These are phyloP conservation scores for Neopestalotiopsis sp. DNA, from an alignment of 2,329 filamentous ascomycete species.

Conservation along the genomic window DNA sequence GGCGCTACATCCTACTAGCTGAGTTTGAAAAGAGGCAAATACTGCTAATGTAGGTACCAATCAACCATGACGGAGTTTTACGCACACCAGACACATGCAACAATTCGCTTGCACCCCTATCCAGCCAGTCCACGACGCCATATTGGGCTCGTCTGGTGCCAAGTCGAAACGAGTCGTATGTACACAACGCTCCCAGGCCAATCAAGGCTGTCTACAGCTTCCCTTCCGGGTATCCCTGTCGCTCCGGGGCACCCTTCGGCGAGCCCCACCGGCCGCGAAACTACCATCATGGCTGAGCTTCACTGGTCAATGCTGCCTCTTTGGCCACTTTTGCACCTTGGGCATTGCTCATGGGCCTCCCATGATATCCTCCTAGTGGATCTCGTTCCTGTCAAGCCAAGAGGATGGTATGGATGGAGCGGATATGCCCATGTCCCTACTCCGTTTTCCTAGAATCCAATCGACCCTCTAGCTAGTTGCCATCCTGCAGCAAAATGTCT, in stretches of 20 bases:
- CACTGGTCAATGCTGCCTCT: constrained; percentile 35
- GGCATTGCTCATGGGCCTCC: constrained; percentile 25
- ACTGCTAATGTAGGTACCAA: background rate
- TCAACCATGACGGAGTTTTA: background rate
- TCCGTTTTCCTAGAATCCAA: constrained; percentile 40
- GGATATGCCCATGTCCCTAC: constrained; percentile 36
- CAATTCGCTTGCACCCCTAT: constrained; percentile 19
- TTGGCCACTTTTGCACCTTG: background rate
- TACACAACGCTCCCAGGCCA: constrained; percentile 7
- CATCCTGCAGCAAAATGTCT: constrained; percentile 40
- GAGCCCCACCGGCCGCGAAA: constrained; percentile 46
- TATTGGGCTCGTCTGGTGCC: constrained; percentile 31
- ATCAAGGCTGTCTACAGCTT: constrained; percentile 11
- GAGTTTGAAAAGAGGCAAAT: background rate
- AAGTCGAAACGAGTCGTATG: constrained; percentile 41
- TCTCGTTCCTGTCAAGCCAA: constrained; percentile 4
- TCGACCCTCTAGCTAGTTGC: constrained; percentile 34
- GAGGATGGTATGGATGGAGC: constrained; percentile 2
- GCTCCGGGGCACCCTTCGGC: constrained; percentile 32
- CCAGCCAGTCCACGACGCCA: constrained; percentile 24
- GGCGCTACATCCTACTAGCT: no score
- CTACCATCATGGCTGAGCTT: constrained; percentile 40
- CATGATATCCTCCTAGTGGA: constrained; percentile 25
- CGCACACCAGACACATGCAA: background rate
- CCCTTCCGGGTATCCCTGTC: constrained; percentile 23